Conservation (phyloP, 495 filamentous ascomycete species). For the Glonium stellatum region DNA sequence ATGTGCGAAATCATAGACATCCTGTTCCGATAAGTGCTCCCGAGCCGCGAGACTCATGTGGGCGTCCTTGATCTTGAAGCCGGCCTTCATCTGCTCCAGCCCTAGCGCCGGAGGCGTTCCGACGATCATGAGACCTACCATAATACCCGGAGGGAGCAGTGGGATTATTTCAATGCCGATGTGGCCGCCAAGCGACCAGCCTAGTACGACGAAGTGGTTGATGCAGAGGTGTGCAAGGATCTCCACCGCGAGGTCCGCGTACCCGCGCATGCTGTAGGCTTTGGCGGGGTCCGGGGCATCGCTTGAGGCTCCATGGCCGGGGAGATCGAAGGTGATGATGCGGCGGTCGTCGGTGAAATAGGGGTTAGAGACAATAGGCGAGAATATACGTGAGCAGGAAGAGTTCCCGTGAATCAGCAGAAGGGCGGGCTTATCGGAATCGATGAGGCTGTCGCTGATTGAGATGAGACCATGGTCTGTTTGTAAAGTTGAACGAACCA, state of each 20-base stretch:
- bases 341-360: slow-evolving; percentile 2
- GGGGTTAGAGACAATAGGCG: slow-evolving; percentile 8
- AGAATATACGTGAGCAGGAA: slow-evolving; percentile 18
- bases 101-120: slow-evolving; percentile 25
- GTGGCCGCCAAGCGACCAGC: slow-evolving; percentile 29
- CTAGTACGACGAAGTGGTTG: slow-evolving; percentile 16
- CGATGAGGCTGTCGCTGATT: slow-evolving; percentile 6
- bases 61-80: slow-evolving; percentile 13
- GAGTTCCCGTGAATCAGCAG: slow-evolving; percentile 31
- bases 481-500: not conserved
- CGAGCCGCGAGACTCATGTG: slow-evolving; percentile 7
- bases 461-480: slow-evolving; percentile 12
- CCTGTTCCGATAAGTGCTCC: slow-evolving; percentile 7
- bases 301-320: slow-evolving; percentile 25
- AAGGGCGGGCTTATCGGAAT: slow-evolving; percentile 15
- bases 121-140: slow-evolving; percentile 23
- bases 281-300: slow-evolving; percentile 15
- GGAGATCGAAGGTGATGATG: slow-evolving; percentile 27
- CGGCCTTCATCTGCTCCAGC: slow-evolving; percentile 7
- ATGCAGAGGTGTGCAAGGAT: slow-evolving; percentile 18
- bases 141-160: slow-evolving; percentile 2
- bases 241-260: slow-evolving; percentile 19
- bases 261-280: slow-evolving; percentile 20
- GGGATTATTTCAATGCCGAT: slow-evolving; percentile 28
- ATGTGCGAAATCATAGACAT: slow-evolving; percentile 8